Evolutionary conservation across 2,329 filamentous ascomycete species (phyloP).

Genomic region (Phoma sp.): DNA sequence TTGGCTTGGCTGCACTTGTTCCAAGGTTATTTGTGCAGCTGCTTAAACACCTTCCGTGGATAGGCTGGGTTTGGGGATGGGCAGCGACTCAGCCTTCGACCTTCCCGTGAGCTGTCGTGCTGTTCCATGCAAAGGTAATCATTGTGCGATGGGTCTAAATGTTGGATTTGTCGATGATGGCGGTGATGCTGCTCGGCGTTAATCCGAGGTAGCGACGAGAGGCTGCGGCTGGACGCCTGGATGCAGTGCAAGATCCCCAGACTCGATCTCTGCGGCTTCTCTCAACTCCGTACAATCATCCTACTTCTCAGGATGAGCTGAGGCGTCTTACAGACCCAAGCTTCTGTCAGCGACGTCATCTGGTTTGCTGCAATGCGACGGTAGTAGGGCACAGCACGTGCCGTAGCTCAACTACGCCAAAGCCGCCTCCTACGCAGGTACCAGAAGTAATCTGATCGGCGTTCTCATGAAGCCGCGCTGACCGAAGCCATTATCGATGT

Average conservation of each 20-base stretch:
- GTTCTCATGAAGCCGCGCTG: background rate
- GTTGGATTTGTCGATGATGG: background rate
- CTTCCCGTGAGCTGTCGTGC: background rate
- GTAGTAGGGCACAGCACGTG: background rate
- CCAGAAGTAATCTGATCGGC: background rate
- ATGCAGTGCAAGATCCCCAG: background rate
- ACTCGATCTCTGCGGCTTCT: background rate
- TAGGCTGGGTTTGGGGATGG: slow-evolving; percentile 5
- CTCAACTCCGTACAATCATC: background rate
- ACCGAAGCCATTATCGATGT: background rate
- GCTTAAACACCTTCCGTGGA: slow-evolving; percentile 7
- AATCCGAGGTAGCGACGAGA: background rate
- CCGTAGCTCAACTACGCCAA: background rate
- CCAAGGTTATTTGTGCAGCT: slow-evolving; percentile 4
- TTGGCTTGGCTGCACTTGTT: slow-evolving; percentile 24
- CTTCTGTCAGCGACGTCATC: background rate
- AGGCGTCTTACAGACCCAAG: background rate
- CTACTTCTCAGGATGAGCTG: background rate
- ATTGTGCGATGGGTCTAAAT: background rate
- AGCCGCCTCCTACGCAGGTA: background rate
- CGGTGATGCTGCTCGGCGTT: background rate
- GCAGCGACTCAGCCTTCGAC: slow-evolving; percentile 2
- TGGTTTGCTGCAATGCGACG: background rate
- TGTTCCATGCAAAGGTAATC: background rate
- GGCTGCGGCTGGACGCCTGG: slow-evolving; percentile 17